phyloP scores from a whole-genome alignment of 164 flowering plant species.

The Dillenia suffruticosa region DNA sequence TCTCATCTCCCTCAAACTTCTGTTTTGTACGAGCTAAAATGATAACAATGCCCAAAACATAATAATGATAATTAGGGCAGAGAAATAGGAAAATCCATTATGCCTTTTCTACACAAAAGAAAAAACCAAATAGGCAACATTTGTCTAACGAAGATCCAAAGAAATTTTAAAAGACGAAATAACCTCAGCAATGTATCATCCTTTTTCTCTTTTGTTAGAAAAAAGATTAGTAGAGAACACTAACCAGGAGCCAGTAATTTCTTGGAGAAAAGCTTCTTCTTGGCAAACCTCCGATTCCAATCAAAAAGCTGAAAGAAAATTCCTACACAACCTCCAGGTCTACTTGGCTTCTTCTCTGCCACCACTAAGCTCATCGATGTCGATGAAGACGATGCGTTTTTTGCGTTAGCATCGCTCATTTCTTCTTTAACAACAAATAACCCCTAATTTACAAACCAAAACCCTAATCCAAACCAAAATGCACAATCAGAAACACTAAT shows the following conservation, averaged over 20 bases:
- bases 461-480: neutral
- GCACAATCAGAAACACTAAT: too few relatives aligned
- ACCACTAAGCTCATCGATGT: slow-evolving; percentile 48
- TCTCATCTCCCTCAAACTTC: slow-evolving; percentile 73
- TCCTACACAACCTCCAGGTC: slow-evolving; percentile 84
- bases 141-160: too few relatives aligned
- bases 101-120: too few relatives aligned
- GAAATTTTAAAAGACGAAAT: neutral
- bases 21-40: slow-evolving; percentile 46
- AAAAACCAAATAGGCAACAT: neutral
- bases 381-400: neutral
- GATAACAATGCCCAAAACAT: slow-evolving; percentile 9
- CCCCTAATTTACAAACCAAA: neutral
- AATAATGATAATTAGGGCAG: too few relatives aligned
- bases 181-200: neutral
- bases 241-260: slow-evolving; percentile 78
- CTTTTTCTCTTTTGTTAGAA: neutral
- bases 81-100: neutral
- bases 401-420: slow-evolving; percentile 36
- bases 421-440: neutral
- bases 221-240: neutral
- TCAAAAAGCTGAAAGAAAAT: slow-evolving; percentile 88
- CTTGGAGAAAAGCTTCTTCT: slow-evolving; percentile 78
- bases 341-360: slow-evolving; percentile 60
- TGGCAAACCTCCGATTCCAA: slow-evolving; percentile 81